Base-by-base conservation (phyloP, 345 rosid species). In the Salix caprea region DNA sequence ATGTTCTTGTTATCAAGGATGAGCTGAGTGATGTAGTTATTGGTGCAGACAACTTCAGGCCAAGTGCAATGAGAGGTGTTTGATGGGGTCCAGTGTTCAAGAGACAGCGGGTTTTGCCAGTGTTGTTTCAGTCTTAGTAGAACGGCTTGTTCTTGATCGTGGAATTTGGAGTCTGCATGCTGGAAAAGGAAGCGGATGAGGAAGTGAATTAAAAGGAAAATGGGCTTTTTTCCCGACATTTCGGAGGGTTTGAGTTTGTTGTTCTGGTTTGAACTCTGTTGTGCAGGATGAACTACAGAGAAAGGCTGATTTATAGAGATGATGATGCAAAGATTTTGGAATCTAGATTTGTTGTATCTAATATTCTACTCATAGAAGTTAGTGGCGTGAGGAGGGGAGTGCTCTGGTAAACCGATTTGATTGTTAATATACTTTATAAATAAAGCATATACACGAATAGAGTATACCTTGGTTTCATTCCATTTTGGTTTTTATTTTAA, bases 41-140 rank as follows among this genome's bases (percentile, higher is more conserved):
- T 4, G 34, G 77, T 32, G 81, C 92, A 91, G 32, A 8, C 54
- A 69, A 91, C 72, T 66, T 79, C 89, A 13, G 88, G 89, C 95
- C 95, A 91, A 58, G 44, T 40, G 80, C 92, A 89, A 66, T 86
- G 88, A n/a, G 85, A 56, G 69, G 84, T 71, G 76, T 82, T 64
- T 68, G 84, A 67, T 0, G 84, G 28, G 48, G 73, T 67, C 92
- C 95, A 89, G 34, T 74, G 82, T n/a, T 37, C 44, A 37, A 91
- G 78, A 44, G 76, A 42, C 16, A 78, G 66, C 13, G 84, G 88
- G 69, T 82, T 81, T 44, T 70, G 79, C 90, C 90, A 91, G 69
- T 82, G 73, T 30, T 83, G 86, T 73, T 78, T 81, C 0, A 91
- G 86, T 65, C 80, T 64, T 52, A 82, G 75, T 16, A 89, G 82